Percentiles rank a stretch among this genome's conserved stretches.
Evolutionary conservation across 441 rosid genomes (phyloP).

Genomic region (Eutrema salsugineum): DNA sequence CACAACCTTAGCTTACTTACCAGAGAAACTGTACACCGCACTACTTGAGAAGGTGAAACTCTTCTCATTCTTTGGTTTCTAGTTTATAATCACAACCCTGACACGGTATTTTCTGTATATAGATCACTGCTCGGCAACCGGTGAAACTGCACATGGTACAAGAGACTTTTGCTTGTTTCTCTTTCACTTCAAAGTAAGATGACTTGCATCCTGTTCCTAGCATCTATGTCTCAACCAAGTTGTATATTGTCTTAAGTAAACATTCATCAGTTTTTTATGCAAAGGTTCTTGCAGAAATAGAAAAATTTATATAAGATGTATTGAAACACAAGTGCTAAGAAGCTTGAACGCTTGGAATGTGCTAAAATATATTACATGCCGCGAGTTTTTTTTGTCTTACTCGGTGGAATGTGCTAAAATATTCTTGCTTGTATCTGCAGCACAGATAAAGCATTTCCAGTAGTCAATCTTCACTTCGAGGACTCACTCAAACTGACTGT

Average conservation of each 20-base stretch:
- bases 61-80: conserved; percentile 5
- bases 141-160: conserved; percentile 61
- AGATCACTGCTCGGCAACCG: conserved; percentile 61
- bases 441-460: conserved; percentile 70
- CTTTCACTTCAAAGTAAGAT: conserved; percentile 58
- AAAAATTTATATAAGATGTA: background rate
- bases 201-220: background rate
- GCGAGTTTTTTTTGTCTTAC: background rate
- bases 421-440: conserved; percentile 48
- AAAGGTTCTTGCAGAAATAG: background rate
- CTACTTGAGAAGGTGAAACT: conserved; percentile 47
- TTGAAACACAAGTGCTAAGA: background rate
- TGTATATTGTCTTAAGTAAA: background rate
- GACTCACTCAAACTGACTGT: conserved; percentile 57
- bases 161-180: conserved; percentile 67
- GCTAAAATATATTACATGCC: background rate
- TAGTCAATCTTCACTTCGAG: conserved; percentile 61
- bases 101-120: conserved; percentile 9
- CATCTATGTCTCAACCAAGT: background rate
- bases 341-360: background rate
- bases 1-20: conserved; percentile 91
- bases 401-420: background rate
- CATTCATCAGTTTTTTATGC: background rate
- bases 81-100: conserved; percentile 12
- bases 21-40: conserved; percentile 46